Conservation (phyloP, 2,329 filamentous ascomycete species). For the Celoporthe dispersa region DNA sequence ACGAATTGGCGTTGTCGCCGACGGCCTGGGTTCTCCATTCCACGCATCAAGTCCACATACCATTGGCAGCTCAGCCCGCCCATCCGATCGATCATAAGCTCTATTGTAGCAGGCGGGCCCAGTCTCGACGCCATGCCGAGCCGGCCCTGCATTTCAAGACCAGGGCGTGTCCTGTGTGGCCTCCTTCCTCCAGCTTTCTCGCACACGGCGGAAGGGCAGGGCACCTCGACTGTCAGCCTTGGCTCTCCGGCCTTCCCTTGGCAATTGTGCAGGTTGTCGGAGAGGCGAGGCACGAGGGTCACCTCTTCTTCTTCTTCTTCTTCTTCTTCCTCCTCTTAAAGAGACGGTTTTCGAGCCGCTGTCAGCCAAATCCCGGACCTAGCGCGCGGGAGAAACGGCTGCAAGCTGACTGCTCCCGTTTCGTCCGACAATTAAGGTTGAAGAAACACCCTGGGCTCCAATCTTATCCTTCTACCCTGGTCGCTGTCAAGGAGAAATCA, state of each 20-base stretch:
- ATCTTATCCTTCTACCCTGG: neutral
- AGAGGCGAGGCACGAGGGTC: neutral
- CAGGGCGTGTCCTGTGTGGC: no score
- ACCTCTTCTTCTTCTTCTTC: neutral
- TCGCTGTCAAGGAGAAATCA: neutral
- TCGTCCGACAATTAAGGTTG: slow-evolving; percentile 7
- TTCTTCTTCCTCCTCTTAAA: neutral
- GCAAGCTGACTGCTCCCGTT: neutral
- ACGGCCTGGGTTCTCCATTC: no score
- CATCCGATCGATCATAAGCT: neutral
- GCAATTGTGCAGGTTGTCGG: neutral
- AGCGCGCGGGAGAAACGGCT: neutral
- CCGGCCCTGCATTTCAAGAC: neutral
- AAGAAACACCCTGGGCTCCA: neutral
- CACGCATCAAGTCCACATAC: neutral
- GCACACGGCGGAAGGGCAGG: no score
- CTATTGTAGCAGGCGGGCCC: neutral
- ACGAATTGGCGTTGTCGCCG: no score
- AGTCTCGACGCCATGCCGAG: neutral
- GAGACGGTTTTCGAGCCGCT: neutral
- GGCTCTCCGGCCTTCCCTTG: neutral
- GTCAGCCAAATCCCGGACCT: slow-evolving; percentile 1
- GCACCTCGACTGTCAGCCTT: neutral
- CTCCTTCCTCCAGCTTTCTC: no score
- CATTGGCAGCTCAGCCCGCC: neutral